Evolutionary conservation across 2,329 filamentous ascomycete species (phyloP).

Genomic region (Epichloe festucae): DNA sequence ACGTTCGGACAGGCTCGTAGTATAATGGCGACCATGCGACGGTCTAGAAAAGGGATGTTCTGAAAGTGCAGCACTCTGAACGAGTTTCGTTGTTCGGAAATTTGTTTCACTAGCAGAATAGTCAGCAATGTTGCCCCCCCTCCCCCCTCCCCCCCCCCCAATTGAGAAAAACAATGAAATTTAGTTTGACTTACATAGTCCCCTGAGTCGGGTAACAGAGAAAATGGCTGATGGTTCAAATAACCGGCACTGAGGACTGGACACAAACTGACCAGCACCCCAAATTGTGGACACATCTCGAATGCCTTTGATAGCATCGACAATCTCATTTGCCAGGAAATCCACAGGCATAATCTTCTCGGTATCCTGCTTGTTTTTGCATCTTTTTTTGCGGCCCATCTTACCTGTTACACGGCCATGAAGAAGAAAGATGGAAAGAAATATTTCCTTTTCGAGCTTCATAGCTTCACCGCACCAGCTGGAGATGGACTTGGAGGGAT

Average conservation of each 20-base stretch:
- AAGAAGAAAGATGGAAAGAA: slow-evolving; percentile 6
- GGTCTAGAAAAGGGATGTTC: slow-evolving; percentile 18
- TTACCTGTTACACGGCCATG: neutral
- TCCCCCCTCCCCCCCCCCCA: neutral
- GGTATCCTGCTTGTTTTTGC: neutral
- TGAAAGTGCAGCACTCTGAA: slow-evolving; percentile 19
- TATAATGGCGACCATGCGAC: slow-evolving; percentile 22
- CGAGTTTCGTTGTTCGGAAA: slow-evolving; percentile 8
- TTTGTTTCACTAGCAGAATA: slow-evolving; percentile 11
- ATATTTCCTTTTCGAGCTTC: slow-evolving; percentile 7
- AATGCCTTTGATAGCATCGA: neutral
- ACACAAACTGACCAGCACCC: slow-evolving; percentile 9
- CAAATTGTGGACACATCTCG: slow-evolving; percentile 5
- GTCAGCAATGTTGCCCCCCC: neutral
- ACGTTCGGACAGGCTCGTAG: slow-evolving; percentile 19
- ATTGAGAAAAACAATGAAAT: neutral
- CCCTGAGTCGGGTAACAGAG: slow-evolving; percentile 4
- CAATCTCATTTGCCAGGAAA: slow-evolving; percentile 2
- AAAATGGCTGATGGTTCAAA: slow-evolving; percentile 9
- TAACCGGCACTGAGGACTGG: neutral
- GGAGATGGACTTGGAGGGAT: neutral
- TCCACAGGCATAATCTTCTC: neutral
- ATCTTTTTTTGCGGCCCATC: neutral
- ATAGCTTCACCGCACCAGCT: slow-evolving; percentile 8
- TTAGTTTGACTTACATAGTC: slow-evolving; percentile 12